phyloP scores from a whole-genome alignment of 805 yeast genomes.

The Ogataea dorogensis region DNA sequence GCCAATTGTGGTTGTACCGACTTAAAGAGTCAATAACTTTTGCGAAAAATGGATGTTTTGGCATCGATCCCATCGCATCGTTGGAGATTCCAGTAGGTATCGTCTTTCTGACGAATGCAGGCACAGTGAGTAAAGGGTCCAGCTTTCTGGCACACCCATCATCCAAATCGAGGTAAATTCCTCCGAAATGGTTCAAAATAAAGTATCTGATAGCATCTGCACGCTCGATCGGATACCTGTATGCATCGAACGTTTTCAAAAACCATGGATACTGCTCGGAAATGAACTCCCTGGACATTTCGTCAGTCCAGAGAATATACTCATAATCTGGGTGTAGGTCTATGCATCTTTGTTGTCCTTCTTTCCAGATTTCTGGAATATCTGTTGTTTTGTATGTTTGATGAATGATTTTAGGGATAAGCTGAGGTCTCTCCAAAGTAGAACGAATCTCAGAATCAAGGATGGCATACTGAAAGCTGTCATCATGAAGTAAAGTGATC shows the following conservation, averaged over 20 bases:
- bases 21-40: slow-evolving; percentile 65
- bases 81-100: slow-evolving; percentile 89
- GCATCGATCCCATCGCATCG: slow-evolving; percentile 89
- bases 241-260: slow-evolving; percentile 69
- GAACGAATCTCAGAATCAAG: slow-evolving; percentile 56
- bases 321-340: slow-evolving; percentile 85
- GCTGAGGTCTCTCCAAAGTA: slow-evolving; percentile 45
- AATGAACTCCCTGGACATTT: slow-evolving; percentile 74
- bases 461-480: slow-evolving; percentile 62
- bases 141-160: slow-evolving; percentile 79
- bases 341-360: slow-evolving; percentile 72
- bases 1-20: slow-evolving; percentile 69
- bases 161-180: slow-evolving; percentile 86
- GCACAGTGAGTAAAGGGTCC: slow-evolving; percentile 77
- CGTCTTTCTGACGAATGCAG: slow-evolving; percentile 86
- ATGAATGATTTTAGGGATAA: slow-evolving; percentile 88
- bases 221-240: slow-evolving; percentile 78
- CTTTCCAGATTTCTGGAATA: slow-evolving; percentile 79
- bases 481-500: slow-evolving; percentile 71
- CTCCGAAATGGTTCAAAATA: slow-evolving; percentile 80
- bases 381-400: slow-evolving; percentile 83
- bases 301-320: slow-evolving; percentile 90
- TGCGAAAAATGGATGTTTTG: slow-evolving; percentile 80
- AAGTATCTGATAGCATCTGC: slow-evolving; percentile 92
- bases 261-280: slow-evolving; percentile 85